Evolutionary conservation across 108 stramenopile species (phyloP), one percentile per base, ranked within the genome.

Genomic region (Skeletonema tropicum): DNA sequence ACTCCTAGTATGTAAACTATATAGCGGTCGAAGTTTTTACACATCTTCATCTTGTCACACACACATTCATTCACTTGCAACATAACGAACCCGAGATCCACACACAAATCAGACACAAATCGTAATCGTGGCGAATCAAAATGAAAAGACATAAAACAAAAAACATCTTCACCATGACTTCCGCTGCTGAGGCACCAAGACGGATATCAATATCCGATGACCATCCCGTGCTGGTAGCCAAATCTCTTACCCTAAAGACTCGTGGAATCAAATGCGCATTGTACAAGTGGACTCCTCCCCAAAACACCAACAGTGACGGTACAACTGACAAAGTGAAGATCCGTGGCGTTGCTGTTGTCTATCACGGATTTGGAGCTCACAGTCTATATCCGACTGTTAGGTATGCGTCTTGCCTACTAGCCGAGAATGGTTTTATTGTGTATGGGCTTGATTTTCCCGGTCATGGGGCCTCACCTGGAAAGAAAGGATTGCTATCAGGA

Each of bases 291-390:
- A 79, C 45, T 11, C 64, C 86, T 30, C 41, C 68, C 25, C 25
- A 69, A 26, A 29, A 12, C 29, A 42, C 8, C 29, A 33, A 12
- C 29, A 35, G 7, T 17, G 25, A 46, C 55, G 48, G 5, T 21
- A 7, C 48, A 49, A 14, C 19, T 49, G 52, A 23, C 21, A 23
- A 23, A 21, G n/a, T 12, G 31, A 26, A 60, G 32, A 48, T 85
- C 19, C 82, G 77, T 60, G 92, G 86, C 21, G 64, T 89, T n/a
- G 80, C 83, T 12, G 82, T 94, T 0, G 68, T 94, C 0, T 94
- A 84, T 69, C 94, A 94, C 64, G 94, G 94, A n/a, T 91, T 92
- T 58, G 65, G 86, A 10, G 91, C 94, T 0, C 94, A 92, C 69
- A 88, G 87, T 26, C 70, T 65, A 13, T 94, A 90, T 68, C 93